phyloP scores from a whole-genome alignment of 164 flowering plant species.

The Vitis amurensis region DNA sequence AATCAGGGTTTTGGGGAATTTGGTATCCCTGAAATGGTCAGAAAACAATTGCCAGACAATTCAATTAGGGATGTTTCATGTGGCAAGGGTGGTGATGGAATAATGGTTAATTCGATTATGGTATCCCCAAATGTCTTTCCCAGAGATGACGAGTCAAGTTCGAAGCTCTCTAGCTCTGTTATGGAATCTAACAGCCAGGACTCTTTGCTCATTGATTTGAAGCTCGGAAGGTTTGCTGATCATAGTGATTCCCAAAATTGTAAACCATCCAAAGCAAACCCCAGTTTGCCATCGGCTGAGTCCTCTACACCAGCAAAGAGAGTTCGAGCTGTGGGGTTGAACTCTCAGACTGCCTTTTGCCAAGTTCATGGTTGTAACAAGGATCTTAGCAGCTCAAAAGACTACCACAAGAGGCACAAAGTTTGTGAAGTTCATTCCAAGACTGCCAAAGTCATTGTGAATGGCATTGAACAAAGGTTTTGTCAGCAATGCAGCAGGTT shows the following conservation, averaged over 20 bases:
- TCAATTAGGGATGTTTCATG: constrained; percentile 17
- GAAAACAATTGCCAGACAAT: constrained; percentile 22
- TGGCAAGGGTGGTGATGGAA: constrained; percentile 25
- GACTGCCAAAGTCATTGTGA: constrained; percentile 72
- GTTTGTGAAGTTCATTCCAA: constrained; percentile 86
- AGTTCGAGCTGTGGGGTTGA: constrained; percentile 25
- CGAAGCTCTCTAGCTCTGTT: constrained; percentile 40
- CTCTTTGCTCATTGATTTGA: constrained; percentile 56
- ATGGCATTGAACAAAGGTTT: constrained; percentile 80
- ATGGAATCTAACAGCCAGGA: constrained; percentile 39
- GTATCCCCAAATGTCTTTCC: constrained; percentile 20
- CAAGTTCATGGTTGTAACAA: constrained; percentile 80
- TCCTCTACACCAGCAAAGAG: constrained; percentile 50
- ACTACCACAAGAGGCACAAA: constrained; percentile 89
- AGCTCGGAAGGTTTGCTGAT: constrained; percentile 58
- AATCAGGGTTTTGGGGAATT: constrained; percentile 33
- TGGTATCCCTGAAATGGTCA: constrained; percentile 24
- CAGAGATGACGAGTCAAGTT: constrained; percentile 38
- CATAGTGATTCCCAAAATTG: constrained; percentile 25
- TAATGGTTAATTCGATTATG: constrained; percentile 15
- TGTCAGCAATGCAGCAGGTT: constrained; percentile 83
- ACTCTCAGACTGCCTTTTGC: constrained; percentile 51
- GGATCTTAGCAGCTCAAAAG: constrained; percentile 76
- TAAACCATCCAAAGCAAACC: constrained; percentile 20
- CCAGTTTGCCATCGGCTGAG: constrained; percentile 24